Evolutionary conservation across 805 yeast species (phyloP), one percentile per base, ranked within the genome.

Genomic region (Vanderwaltozyma tropicalis): DNA sequence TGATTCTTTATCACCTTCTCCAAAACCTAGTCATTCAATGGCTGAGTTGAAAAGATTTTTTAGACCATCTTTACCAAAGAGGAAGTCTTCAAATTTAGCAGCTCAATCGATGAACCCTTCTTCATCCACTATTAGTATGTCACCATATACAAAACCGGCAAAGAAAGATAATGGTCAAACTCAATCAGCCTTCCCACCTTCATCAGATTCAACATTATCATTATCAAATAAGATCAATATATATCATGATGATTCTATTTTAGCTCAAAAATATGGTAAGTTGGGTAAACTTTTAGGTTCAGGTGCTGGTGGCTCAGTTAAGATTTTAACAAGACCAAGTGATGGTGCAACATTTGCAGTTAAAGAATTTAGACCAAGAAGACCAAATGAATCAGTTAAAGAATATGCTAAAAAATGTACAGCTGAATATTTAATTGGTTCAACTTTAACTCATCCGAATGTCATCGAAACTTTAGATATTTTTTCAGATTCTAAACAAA

Each of bases 261-360:
- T 75, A 34, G 68, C 69, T 11, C 68, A 67, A 41, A 78, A 81
- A 50, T 83, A 82, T 54, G 85, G 89, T 39, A 78, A 74, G 46
- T 57, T 80, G 43, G 88, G 89, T 35, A 79, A 80, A 53, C 71
- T 78, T 41, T 59, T 83, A 33, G 94, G 94, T 14, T 76, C 86
- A 1, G 94, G 94, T 40, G 94, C 92, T 11, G 94, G 94, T 34
- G 94, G 94, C 6, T 74, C 87, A 1, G 94, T 83, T n/a, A 69
- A 82, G 47, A 63, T 82, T 32, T 68, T 83, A 18, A 71, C 71
- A 8, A 71, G 89, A 49, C 79, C 81, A 31, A 62, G 74, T 28
- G 89, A 82, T 58, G 74, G 75, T 48, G 72, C 72, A 27, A 74
- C 82, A 0, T 82, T 83, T 64, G 94, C 94, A 1, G 92, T 83